Evolutionary conservation across 2,329 filamentous ascomycete genomes (phyloP).

Genomic region (Chalara sp.): DNA sequence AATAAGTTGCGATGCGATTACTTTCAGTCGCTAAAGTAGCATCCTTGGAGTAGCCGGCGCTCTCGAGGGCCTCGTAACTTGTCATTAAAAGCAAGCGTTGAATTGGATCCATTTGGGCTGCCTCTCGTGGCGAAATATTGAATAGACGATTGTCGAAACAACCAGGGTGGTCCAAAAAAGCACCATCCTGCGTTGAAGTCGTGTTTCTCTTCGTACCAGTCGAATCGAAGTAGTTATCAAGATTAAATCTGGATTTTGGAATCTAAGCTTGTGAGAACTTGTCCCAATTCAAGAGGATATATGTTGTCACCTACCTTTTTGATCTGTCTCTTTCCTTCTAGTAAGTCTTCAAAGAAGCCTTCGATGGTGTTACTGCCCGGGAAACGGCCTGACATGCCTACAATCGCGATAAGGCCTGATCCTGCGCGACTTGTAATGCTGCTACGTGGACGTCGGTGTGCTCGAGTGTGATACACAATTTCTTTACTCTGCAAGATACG

Average conservation of each 20-base stretch:
- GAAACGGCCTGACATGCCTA: slow-evolving; percentile 75
- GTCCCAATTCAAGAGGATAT: too few species aligned
- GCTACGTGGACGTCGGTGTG: slow-evolving; percentile 16
- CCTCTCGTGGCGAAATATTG: slow-evolving; percentile 80
- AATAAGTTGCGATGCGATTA: slow-evolving; percentile 25
- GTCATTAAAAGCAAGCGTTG: slow-evolving; percentile 70
- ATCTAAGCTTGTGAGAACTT: too few species aligned
- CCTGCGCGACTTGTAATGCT: background rate
- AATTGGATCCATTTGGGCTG: slow-evolving; percentile 74
- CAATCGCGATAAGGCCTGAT: slow-evolving; percentile 56
- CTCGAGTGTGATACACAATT: slow-evolving; percentile 29
- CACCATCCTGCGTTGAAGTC: slow-evolving; percentile 75
- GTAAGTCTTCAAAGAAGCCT: slow-evolving; percentile 52
- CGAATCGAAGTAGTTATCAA: slow-evolving; percentile 24
- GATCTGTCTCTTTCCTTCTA: too few species aligned
- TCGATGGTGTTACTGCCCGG: slow-evolving; percentile 68
- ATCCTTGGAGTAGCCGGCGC: slow-evolving; percentile 61
- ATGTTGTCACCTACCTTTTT: too few species aligned
- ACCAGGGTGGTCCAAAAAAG: slow-evolving; percentile 64
- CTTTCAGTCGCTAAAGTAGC: slow-evolving; percentile 34
- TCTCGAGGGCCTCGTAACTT: slow-evolving; percentile 75
- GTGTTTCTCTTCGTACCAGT: slow-evolving; percentile 65
- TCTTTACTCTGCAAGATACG: slow-evolving; percentile 19
- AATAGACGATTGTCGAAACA: slow-evolving; percentile 77
- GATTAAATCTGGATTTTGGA: too few species aligned